These are phyloP conservation scores for Epichloe sylvatica DNA, from an alignment of 2,329 filamentous ascomycete genomes.

Conservation along the genomic window DNA sequence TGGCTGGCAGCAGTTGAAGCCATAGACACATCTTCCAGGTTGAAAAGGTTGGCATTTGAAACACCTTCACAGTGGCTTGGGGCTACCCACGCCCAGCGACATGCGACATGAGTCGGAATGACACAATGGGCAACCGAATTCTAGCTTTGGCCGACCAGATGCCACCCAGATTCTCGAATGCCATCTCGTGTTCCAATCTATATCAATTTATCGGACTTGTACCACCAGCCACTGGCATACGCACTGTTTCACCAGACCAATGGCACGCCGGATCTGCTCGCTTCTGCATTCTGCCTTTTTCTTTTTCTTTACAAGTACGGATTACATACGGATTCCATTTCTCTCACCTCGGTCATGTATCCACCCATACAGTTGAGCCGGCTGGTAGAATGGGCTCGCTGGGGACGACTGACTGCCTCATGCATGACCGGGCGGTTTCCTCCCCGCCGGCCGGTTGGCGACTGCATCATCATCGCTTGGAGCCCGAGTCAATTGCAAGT, in stretches of 20 bases:
- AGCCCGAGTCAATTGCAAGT: neutral
- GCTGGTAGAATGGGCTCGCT: no score
- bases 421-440: neutral
- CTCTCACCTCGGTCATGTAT: no score
- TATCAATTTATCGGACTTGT: neutral
- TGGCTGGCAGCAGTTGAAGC: neutral
- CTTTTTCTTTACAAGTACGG: neutral
- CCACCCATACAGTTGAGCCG: no score
- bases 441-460: neutral
- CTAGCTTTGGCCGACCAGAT: neutral
- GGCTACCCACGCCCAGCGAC: neutral
- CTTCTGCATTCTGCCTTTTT: neutral
- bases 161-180: neutral
- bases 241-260: constrained; percentile 1
- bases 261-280: neutral
- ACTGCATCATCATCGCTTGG: neutral
- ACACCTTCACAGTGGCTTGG: neutral
- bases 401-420: neutral
- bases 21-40: no score
- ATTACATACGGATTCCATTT: neutral
- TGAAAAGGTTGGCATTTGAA: neutral
- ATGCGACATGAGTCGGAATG: no score
- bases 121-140: neutral
- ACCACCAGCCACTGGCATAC: neutral
- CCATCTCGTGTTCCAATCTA: neutral